Conservation (phyloP, 345 rosid genomes). For the Aquilaria malaccensis region DNA sequence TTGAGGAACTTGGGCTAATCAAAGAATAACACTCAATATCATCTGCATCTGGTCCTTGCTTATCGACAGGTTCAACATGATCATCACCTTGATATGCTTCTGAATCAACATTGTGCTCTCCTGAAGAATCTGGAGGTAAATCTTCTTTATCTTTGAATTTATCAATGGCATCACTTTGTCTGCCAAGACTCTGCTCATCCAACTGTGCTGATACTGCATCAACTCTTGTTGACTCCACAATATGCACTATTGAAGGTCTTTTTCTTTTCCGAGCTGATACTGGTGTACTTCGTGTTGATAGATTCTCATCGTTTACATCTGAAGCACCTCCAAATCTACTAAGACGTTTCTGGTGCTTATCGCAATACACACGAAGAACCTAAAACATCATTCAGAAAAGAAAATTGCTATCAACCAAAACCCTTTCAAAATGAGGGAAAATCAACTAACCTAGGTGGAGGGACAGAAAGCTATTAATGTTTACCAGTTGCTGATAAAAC, state of each 20-base stretch:
- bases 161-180: constrained; percentile 16
- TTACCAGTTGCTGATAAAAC: too few species aligned
- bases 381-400: constrained; percentile 23
- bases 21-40: constrained; percentile 39
- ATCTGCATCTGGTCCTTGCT: constrained; percentile 28
- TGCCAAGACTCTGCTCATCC: constrained; percentile 12
- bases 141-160: constrained; percentile 22
- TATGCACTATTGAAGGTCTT: constrained; percentile 28
- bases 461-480: too few species aligned
- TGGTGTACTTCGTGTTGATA: constrained; percentile 19
- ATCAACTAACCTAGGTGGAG: too few species aligned
- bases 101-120: constrained; percentile 27
- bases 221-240: constrained; percentile 26
- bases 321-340: constrained; percentile 27
- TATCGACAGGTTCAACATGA: constrained; percentile 27
- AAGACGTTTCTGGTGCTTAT: constrained; percentile 46
- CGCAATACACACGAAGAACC: constrained; percentile 81
- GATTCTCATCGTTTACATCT: constrained; percentile 24
- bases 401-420: constrained; percentile 10
- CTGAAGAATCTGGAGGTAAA: constrained; percentile 16
- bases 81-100: constrained; percentile 26
- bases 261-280: constrained; percentile 52
- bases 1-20: constrained; percentile 29
- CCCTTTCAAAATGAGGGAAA: too few species aligned
- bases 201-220: constrained; percentile 27